Evolutionary conservation across 768 basidiomycete species (phyloP).

Genomic region (Mycena epipterygia): DNA sequence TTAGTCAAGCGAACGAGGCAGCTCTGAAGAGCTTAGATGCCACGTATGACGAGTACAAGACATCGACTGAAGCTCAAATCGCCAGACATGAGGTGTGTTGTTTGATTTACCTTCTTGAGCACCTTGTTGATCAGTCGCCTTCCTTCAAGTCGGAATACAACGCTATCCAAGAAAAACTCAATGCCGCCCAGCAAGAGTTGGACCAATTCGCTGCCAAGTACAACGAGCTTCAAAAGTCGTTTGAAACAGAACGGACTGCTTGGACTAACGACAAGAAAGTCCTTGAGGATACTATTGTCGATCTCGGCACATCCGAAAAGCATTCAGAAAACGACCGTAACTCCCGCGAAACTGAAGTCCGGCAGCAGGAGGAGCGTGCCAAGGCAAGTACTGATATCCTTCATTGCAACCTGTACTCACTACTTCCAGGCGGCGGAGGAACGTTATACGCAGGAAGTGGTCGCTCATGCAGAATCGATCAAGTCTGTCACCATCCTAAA

Average conservation of each 20-base stretch:
- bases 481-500: slow-evolving; percentile 77
- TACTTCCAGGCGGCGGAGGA: slow-evolving; percentile 76
- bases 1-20: slow-evolving; percentile 85
- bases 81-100: slow-evolving; percentile 74
- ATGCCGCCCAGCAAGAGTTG: slow-evolving; percentile 67
- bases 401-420: neutral
- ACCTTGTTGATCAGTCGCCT: neutral
- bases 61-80: slow-evolving; percentile 78
- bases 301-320: slow-evolving; percentile 82
- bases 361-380: slow-evolving; percentile 75
- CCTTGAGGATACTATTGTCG: slow-evolving; percentile 86
- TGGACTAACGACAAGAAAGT: slow-evolving; percentile 87
- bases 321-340: slow-evolving; percentile 73
- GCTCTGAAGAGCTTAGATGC: slow-evolving; percentile 77
- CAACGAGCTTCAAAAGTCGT: slow-evolving; percentile 70
- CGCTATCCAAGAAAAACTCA: slow-evolving; percentile 75
- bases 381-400: slow-evolving; percentile 57
- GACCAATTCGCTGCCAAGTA: slow-evolving; percentile 61
- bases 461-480: slow-evolving; percentile 89
- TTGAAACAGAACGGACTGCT: slow-evolving; percentile 77
- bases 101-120: neutral
- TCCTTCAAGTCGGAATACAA: slow-evolving; percentile 28
- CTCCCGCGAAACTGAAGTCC: slow-evolving; percentile 75
- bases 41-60: slow-evolving; percentile 86
- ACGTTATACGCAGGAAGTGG: slow-evolving; percentile 83